phyloP scores from a whole-genome alignment of 2,329 filamentous ascomycete species.

The Trichophyton equinum region DNA sequence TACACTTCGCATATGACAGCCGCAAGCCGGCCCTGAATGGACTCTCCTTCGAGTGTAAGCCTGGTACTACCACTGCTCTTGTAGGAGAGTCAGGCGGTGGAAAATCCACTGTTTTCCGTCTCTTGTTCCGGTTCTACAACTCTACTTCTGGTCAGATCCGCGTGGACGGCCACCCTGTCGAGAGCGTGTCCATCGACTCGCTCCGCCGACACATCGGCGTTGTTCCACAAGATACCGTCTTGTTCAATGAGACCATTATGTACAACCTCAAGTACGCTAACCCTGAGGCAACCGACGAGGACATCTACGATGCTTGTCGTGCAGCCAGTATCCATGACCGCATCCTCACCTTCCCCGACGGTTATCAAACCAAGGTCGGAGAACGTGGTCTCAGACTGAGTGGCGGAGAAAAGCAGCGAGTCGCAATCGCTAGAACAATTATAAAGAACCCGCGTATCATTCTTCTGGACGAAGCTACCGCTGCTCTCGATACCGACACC shows the following conservation, averaged over 20 bases:
- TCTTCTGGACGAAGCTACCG: slow-evolving; percentile 80
- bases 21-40: slow-evolving; percentile 75
- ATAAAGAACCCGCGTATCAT: slow-evolving; percentile 86
- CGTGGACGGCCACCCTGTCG: slow-evolving; percentile 73
- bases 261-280: slow-evolving; percentile 90
- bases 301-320: slow-evolving; percentile 68
- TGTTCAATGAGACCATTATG: slow-evolving; percentile 92
- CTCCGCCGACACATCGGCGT: slow-evolving; percentile 83
- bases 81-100: slow-evolving; percentile 95
- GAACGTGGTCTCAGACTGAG: slow-evolving; percentile 78
- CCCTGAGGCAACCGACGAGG: slow-evolving; percentile 63
- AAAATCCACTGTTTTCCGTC: slow-evolving; percentile 90
- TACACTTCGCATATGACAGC: slow-evolving; percentile 79
- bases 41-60: slow-evolving; percentile 70
- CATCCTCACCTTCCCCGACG: slow-evolving; percentile 76
- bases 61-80: slow-evolving; percentile 87
- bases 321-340: slow-evolving; percentile 89
- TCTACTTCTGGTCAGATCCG: slow-evolving; percentile 65
- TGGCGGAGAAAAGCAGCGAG: slow-evolving; percentile 84
- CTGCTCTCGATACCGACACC: slow-evolving; percentile 79
- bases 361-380: slow-evolving; percentile 80
- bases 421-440: slow-evolving; percentile 86
- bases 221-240: slow-evolving; percentile 87
- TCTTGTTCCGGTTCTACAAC: slow-evolving; percentile 96
- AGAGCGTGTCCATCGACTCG: slow-evolving; percentile 85